These are phyloP conservation scores for Catenaria anguillulae DNA, from an alignment of 371 early-diverging fungal genomes.

Conservation along the genomic window DNA sequence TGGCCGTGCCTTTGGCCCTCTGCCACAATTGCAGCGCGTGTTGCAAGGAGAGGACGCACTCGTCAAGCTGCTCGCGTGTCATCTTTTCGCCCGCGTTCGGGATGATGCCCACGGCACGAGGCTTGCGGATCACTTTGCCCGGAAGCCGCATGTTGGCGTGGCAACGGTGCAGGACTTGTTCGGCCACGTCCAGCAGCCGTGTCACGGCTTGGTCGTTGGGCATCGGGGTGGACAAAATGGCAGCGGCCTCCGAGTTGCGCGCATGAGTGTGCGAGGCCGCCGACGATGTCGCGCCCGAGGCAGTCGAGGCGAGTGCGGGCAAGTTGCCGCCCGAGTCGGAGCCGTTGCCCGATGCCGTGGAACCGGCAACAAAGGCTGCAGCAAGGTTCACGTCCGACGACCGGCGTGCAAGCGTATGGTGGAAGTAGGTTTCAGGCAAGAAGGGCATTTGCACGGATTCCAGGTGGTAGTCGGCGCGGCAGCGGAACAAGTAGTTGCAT, in stretches of 20 bases:
- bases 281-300: not conserved
- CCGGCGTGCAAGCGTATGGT: not conserved
- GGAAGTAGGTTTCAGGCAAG: slow-evolving; percentile 28
- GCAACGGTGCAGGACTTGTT: slow-evolving; percentile 36
- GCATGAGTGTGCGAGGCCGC: too few relatives aligned
- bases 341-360: too few relatives aligned
- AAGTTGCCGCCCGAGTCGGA: too few relatives aligned
- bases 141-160: slow-evolving; percentile 43
- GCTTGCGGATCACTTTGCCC: slow-evolving; percentile 47
- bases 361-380: not conserved
- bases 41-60: slow-evolving; percentile 46
- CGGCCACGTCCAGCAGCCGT: slow-evolving; percentile 50
- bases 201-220: slow-evolving; percentile 38
- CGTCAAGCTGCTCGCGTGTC: slow-evolving; percentile 45
- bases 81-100: slow-evolving; percentile 26
- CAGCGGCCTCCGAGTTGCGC: too few relatives aligned
- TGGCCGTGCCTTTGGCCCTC: slow-evolving; percentile 21
- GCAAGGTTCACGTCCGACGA: not conserved
- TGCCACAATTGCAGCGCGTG: slow-evolving; percentile 30
- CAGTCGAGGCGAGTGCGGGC: not conserved
- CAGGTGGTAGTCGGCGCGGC: slow-evolving; percentile 33
- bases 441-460: slow-evolving; percentile 20
- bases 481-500: slow-evolving; percentile 64
- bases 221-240: not conserved
- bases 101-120: slow-evolving; percentile 50